Evolutionary conservation across 2,329 filamentous ascomycete species (phyloP), one percentile per base, ranked within the genome.

Genomic region (Epichloe bromicola): DNA sequence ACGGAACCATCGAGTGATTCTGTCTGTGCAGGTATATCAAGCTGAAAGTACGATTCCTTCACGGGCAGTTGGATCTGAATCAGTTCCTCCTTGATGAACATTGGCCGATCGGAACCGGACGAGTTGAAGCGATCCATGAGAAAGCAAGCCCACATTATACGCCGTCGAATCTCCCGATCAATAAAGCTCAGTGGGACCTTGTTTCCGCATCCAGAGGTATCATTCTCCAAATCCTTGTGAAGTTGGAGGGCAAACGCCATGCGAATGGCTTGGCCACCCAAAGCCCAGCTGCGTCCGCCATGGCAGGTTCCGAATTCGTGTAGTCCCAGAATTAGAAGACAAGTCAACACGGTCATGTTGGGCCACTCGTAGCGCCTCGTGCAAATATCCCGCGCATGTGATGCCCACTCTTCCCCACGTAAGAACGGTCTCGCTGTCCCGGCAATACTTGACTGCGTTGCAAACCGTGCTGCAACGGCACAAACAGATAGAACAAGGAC

Each of bases 91-190:
- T 87, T 85, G 50, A 95, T 85, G 58, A 96, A 95, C 49, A 88
- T 87, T 19, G 93, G 93, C 38, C 91, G 79, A 60, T 96, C 90
- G 2, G 88, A 94, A 2, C 93, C 91, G 1, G 90, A 96, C 0
- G 91, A 96, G 67, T 94, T 96, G 72, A 96, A 96, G 0, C 91
- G 82, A 64, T 98, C 93, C 90, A 97, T 96, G 51, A 96, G 68
- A 61, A 95, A 95, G 63, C 91, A 97, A 12, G 90, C 87, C 93
- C 93, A 98, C 91, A 98, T 97, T 2, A 89, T 93, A 51, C 93
- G 80, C 58, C 93, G 75, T 54, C 93, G 79, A 50, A 97, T 96
- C 65, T 98, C 93, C 30, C 88, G 84, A 65, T 97, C 93, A 15
- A 90, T 88, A 58, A 93, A 93, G 63, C 88, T 95, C 49, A 93